Base-by-base conservation (phyloP, 1,284 basidiomycete genomes). In the Veloporphyrellus conicus region DNA sequence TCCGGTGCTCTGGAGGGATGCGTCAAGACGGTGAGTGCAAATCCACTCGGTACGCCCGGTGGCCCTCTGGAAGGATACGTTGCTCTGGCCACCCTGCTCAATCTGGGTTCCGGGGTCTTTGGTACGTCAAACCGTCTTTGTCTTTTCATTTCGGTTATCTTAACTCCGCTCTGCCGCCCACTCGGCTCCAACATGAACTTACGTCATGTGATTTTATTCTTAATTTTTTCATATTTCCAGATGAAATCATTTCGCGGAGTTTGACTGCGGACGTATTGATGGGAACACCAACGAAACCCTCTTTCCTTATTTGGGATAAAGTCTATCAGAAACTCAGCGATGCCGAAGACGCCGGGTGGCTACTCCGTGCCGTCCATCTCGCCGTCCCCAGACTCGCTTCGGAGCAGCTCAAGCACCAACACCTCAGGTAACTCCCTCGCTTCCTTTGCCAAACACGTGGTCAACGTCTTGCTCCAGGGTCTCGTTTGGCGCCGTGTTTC, bases 271-370 rank as follows among this genome's bases (percentile, higher is more conserved):
- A 77, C 37, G 67, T 72, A 0, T 64, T 85, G 10, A 60, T 66
- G 7, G 60, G 73, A 8, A 71, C 71, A 2, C 63, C 74, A 1
- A 64, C 74, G 6, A 95, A 92, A 62, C 88, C 91, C 0, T 86
- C 87, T 1, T 95, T 95, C 70, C 63, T 96, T 33, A 61, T 94
- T 18, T 90, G 82, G 79, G 91, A 93, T 48, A 93, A 89, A 66
- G 81, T 90, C 0, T 93, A 92, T 61, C 78, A 83, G 47, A 92
- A 90, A 63, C 59, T 87, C 6, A 70, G 70, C 6, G 76, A 81
- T 6, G 58, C 68, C 0, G 79, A 82, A 16, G 92, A 94, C 27
- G 82, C 90, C 54, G 61, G 58, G 15, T 95, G 93, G 93, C 68
- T 95, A 4, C 69, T 90, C n/a, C 77, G 84, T 25, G 84, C 87